Conservation (phyloP, 2,329 filamentous ascomycete species). For the Colletotrichum sp. region DNA sequence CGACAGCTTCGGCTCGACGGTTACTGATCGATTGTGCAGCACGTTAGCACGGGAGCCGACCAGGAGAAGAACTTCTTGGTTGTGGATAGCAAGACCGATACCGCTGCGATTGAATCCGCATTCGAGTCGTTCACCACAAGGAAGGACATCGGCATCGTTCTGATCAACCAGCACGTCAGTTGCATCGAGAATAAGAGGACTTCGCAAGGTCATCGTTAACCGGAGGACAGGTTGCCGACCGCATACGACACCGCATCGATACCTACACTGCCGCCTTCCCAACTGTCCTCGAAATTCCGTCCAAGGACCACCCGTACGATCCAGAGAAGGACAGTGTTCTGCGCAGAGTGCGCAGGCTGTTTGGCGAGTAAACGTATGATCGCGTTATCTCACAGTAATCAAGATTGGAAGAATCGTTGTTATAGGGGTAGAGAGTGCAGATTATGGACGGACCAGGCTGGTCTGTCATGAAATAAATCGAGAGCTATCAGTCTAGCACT, state of each 20-base stretch:
- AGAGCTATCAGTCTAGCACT: constrained; percentile 8
- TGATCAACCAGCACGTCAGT: constrained; percentile 96
- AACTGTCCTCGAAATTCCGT: constrained; percentile 94
- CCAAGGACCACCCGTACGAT: constrained; percentile 98
- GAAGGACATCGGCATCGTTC: constrained; percentile 94
- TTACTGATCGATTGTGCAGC: constrained; percentile 53
- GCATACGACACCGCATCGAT: constrained; percentile 89
- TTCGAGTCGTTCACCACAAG: constrained; percentile 89
- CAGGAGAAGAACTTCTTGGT: constrained; percentile 98
- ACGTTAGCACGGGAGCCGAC: constrained; percentile 87
- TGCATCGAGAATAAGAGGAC: neutral
- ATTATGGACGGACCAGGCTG: neutral
- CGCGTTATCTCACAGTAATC: neutral
- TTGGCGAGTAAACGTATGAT: constrained; percentile 64
- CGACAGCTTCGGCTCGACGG: neutral
- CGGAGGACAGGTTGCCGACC: constrained; percentile 77
- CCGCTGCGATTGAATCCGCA: constrained; percentile 81
- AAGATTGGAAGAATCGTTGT: neutral
- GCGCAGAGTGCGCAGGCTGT: constrained; percentile 75
- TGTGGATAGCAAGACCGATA: constrained; percentile 93
- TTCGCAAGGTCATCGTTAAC: constrained; percentile 23
- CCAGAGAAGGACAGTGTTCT: constrained; percentile 98
- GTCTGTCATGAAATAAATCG: constrained; percentile 4
- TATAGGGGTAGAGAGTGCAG: neutral
- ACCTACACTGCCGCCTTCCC: constrained; percentile 94